Evolutionary conservation across 805 yeast genomes (phyloP), one percentile per base, ranked within the genome.

Genomic region (Starmerella sp.): DNA sequence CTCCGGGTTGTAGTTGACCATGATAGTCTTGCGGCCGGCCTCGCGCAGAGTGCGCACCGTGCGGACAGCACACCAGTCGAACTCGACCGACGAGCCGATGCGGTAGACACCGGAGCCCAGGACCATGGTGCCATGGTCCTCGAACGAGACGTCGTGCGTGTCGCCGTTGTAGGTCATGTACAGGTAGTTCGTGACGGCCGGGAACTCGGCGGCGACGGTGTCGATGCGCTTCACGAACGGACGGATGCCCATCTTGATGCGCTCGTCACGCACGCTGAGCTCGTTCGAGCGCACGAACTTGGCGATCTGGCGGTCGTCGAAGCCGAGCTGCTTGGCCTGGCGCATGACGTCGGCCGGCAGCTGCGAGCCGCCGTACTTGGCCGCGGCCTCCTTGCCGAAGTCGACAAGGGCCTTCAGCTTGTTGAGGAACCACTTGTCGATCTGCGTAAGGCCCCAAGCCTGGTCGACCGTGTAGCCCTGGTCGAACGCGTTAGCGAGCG

Each of bases 11-110:
- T 93, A 91, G 76, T 91, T 91, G 67, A 91, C 82, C 97, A 93
- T 93, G 67, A 93, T 84, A 43, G 97, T 91, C 76, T 89, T 91
- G 67, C 79, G 76, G 56, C 90, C 88, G 69, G 81, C 79, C 63
- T 84, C 84, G 66, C 98, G 82, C 68, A 91, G 77, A 42, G 97
- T 88, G 74, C 97, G 82, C 60, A 89, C 93, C 48, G 97, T 93
- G 61, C 96, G 81, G 56, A 91, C 98, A 48, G 97, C 97, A 81
- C 98, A 91, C 97, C 97, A 91, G 75, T 91, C 98, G 69, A 91
- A 91, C 73, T 91, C 98, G 59, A 91, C 98, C 34, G 97, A 91
- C 6, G 97, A 93, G 65, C 98, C 98, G 69, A 91, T 91, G 75
- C 98, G 83, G 79, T 91, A 91, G 46, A 93, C 98, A 78, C 98